Percentiles rank a stretch among this genome's conserved stretches.
Conservation (phyloP, 2,329 filamentous ascomycete species). For the Nothopassalora personata region DNA sequence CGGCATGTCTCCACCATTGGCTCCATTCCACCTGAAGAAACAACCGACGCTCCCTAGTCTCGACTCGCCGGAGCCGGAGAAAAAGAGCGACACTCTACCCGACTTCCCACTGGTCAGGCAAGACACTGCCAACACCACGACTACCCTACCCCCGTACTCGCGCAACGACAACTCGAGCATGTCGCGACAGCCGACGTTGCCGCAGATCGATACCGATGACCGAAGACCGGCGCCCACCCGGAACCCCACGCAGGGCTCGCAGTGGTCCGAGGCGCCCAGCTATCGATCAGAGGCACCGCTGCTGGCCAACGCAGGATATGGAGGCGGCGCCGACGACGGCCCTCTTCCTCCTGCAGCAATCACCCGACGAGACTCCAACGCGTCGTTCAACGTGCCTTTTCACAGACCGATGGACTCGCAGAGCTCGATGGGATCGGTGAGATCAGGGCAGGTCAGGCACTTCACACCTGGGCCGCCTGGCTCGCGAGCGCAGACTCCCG, state of each 20-base stretch:
- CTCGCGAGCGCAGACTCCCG: slow-evolving; percentile 9
- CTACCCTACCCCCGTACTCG: slow-evolving; percentile 44
- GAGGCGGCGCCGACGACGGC: slow-evolving; percentile 18
- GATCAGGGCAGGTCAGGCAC: slow-evolving; percentile 6
- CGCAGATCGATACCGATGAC: slow-evolving; percentile 35
- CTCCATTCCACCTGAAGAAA: slow-evolving; percentile 27
- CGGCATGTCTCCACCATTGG: slow-evolving; percentile 16
- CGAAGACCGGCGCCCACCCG: slow-evolving; percentile 36
- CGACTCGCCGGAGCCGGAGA: slow-evolving; percentile 51
- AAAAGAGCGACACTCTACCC: slow-evolving; percentile 38
- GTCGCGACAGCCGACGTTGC: slow-evolving; percentile 37
- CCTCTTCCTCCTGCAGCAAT: slow-evolving; percentile 22
- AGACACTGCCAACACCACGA: slow-evolving; percentile 31
- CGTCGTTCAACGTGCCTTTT: slow-evolving; percentile 21
- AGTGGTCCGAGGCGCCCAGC: slow-evolving; percentile 45
- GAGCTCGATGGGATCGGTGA: slow-evolving; percentile 13
- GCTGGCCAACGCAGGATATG: slow-evolving; percentile 51
- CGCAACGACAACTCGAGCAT: slow-evolving; percentile 38
- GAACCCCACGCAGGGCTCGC: slow-evolving; percentile 52
- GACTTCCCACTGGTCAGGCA: slow-evolving; percentile 33
- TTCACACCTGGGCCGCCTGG: slow-evolving; percentile 4
- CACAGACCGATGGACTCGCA: slow-evolving; percentile 17
- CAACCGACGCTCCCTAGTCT: slow-evolving; percentile 65
- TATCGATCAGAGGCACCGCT: slow-evolving; percentile 62
- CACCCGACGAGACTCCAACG: slow-evolving; percentile 22